Base-by-base conservation (phyloP, 768 basidiomycete species). In the Erythrobasidium yunnanense region DNA sequence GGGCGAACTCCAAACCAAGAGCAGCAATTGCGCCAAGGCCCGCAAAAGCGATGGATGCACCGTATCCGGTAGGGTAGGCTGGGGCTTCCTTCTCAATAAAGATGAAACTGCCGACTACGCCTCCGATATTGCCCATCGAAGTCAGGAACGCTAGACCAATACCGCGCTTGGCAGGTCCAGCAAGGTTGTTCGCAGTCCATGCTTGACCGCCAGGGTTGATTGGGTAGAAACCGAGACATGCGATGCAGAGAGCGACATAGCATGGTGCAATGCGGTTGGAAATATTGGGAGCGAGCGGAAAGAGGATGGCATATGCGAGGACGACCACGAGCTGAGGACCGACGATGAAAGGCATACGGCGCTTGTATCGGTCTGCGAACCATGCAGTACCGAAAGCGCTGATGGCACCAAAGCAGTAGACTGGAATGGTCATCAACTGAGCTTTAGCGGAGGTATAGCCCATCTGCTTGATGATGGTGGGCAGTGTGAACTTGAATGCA, bases 371-470 rank as follows among this genome's bases (percentile, higher is more conserved):
- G 51, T 4, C 13, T 17, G 11, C 17, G 11, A 17, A 11, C 15
- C 29, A n/a, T 22, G 6, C 5, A 50, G 49, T 27, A 50, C 29
- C 22, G 29, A 32, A 34, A 11, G 42, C 54, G 18, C 18, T 3
- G 5, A 55, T 32, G 29, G 42, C 34, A 4, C 33, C 54, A 30
- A 38, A 32, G 22, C 34, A 55, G 23, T 55, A 55, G 11, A 55
- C 54, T 4, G 54, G 54, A 33, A 55, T 55, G 23, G 54, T 55
- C 54, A 55, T 32, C 18, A 55, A 38, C 54, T 55, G 54, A 4
- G 54, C 54, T 13, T 35, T 55, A 15, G 54, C 54, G 11, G 23
- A 11, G 5, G 54, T 55, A 22, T 55, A 55, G 13, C 54, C 54
- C n/a, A 55, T 32, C 30, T 55, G 54, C 42, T 32, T 22, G 20